phyloP scores from a whole-genome alignment of 345 rosid genomes.

The Eucalyptus regnans region DNA sequence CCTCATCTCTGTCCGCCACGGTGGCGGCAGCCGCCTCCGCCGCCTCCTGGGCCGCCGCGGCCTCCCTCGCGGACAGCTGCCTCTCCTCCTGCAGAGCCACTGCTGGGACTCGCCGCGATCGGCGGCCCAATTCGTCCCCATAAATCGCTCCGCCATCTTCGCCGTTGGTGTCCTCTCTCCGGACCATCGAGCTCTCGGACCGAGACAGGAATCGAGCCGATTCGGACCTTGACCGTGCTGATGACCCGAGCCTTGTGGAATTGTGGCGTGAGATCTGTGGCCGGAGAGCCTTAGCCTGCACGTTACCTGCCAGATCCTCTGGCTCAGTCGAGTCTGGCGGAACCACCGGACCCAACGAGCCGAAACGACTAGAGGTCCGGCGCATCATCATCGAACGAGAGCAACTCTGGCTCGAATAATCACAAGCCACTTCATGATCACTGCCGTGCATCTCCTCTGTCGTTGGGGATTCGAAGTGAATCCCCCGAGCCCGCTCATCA shows the following conservation, averaged over 20 bases:
- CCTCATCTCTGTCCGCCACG: not conserved
- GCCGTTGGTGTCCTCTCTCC: slow-evolving; percentile 11
- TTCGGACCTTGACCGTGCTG: not conserved
- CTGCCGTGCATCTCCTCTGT: not conserved
- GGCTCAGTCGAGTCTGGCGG: not conserved
- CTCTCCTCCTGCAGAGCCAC: slow-evolving; percentile 42
- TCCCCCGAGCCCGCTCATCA: not conserved
- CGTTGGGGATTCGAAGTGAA: not conserved
- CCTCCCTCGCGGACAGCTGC: slow-evolving; percentile 72
- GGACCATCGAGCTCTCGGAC: not conserved
- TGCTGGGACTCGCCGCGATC: slow-evolving; percentile 7
- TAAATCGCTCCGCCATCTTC: not conserved
- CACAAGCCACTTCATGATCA: not conserved
- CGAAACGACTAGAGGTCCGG: slow-evolving; percentile 25
- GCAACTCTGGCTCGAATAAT: slow-evolving; percentile 8
- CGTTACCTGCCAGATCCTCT: slow-evolving; percentile 5
- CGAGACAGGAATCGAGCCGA: slow-evolving; percentile 4
- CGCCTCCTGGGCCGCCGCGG: slow-evolving; percentile 19
- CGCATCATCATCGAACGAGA: slow-evolving; percentile 35
- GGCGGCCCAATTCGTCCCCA: not conserved
- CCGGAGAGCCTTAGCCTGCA: slow-evolving; percentile 7
- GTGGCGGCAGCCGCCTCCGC: slow-evolving; percentile 10
- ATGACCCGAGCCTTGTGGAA: slow-evolving; percentile 12
- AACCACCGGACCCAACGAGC: not conserved
- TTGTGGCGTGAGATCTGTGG: slow-evolving; percentile 45